A percentile compares a stretch with the other conserved stretches of the same genome.
Evolutionary conservation across 768 basidiomycete genomes (phyloP).

Genomic region (Multifurca ochricompacta): DNA sequence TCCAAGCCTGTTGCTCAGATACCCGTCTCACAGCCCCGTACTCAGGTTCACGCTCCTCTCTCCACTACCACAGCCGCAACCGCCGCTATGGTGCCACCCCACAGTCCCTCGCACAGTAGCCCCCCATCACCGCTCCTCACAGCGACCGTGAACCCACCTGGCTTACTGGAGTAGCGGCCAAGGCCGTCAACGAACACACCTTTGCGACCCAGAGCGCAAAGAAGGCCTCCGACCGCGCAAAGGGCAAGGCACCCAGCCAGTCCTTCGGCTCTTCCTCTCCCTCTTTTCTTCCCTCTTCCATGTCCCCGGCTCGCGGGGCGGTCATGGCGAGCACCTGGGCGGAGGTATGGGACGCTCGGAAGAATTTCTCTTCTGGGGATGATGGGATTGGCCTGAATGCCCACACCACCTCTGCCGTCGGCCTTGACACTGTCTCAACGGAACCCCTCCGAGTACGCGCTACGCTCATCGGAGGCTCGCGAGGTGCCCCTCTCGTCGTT

Average conservation of each 20-base stretch:
- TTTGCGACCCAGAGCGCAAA: constrained; percentile 16
- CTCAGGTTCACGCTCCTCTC: not conserved
- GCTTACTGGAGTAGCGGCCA: constrained; percentile 11
- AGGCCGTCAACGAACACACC: constrained; percentile 11
- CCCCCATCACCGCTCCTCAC: not conserved
- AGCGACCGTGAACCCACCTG: not conserved
- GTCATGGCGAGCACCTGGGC: constrained; percentile 3
- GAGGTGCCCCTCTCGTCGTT: constrained; percentile 25
- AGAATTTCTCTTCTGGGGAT: not conserved
- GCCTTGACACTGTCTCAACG: not conserved
- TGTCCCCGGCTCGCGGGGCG: not conserved
- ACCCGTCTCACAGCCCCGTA: not conserved
- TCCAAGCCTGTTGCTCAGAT: constrained; percentile 4
- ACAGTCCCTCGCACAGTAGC: too few relatives aligned
- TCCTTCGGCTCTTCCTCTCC: not conserved
- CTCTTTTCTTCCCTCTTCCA: not conserved
- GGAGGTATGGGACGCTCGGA: constrained; percentile 9
- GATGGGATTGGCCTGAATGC: constrained; percentile 15
- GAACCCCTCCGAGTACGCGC: not conserved
- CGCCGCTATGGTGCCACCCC: too few relatives aligned
- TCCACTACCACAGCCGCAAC: not conserved
- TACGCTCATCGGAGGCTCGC: constrained; percentile 9
- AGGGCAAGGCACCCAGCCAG: not conserved
- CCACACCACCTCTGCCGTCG: not conserved
- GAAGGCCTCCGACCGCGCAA: constrained; percentile 21